These are phyloP conservation scores for Russula earlei DNA, from an alignment of 768 basidiomycete species.

Conservation along the genomic window DNA sequence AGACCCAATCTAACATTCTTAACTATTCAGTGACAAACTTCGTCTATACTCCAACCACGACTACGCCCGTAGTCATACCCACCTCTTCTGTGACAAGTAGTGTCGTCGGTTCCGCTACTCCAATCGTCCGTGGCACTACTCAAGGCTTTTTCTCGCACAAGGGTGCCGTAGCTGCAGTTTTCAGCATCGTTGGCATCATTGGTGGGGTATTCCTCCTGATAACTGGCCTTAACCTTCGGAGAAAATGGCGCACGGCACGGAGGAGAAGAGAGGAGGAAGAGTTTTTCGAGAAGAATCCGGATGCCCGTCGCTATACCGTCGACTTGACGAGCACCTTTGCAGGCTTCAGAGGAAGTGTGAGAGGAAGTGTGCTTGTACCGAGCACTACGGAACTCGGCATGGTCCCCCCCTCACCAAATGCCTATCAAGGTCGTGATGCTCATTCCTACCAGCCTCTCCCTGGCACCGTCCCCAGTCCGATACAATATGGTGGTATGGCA, in stretches of 20 bases:
- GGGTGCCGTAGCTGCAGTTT: constrained; percentile 20
- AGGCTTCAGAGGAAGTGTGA: no score
- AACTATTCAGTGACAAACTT: background rate
- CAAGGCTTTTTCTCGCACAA: constrained; percentile 16
- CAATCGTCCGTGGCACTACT: background rate
- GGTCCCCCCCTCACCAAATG: background rate
- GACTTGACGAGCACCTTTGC: no score
- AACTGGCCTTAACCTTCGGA: background rate
- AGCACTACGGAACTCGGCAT: constrained; percentile 1
- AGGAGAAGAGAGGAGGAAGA: background rate
- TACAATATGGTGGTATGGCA: constrained; percentile 6
- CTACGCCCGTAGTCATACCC: background rate
- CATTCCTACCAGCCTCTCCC: constrained; percentile 9
- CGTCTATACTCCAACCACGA: background rate
- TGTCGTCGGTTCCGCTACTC: background rate
- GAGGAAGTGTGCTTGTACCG: background rate
- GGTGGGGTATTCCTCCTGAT: constrained; percentile 16
- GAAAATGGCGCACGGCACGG: no score
- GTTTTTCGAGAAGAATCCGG: constrained; percentile 7
- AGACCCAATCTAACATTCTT: background rate
- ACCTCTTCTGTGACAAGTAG: background rate
- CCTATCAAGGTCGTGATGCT: constrained; percentile 16
- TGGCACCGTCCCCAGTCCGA: background rate
- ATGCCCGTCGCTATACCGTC: background rate
- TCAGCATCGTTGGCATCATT: constrained; percentile 21